Base-by-base conservation (phyloP, 2,329 filamentous ascomycete species). In the Triangularia verruculosa region DNA sequence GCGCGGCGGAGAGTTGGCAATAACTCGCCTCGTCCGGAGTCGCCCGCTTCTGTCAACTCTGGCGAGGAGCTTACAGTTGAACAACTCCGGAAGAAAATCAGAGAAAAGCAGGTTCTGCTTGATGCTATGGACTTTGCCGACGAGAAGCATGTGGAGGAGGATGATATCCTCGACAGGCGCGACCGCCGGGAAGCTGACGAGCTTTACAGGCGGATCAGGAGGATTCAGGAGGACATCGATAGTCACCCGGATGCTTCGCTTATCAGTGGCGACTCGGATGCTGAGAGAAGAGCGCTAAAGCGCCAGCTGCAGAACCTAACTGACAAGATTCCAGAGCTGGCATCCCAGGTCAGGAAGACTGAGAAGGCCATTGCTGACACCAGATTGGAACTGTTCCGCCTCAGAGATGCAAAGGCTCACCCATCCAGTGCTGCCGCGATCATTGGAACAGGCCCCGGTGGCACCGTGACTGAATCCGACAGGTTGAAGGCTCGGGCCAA, bases 71-170 rank as follows among this genome's bases (percentile, higher is more conserved):
- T 97, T 69, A 89, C 87, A 4, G 76, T 96, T 27, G 94, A 98
- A 27, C 93, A 98, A 75, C 79, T 99, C 64, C 89, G 86, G 70
- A 99, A 99, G 81, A 92, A 91, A 75, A 92, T 99, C 64, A 89
- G 89, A 62, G 95, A 99, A 80, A 95, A 96, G 78, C 92, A 97
- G 76, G 89, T 99, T 51, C 82, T 99, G 67, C 82, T 99, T 13
- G 94, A 99, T 77, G 95, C 95, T 0, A 94, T 97, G 79, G 95
- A 99, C 74, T 97, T 97, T 76, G 90, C 91, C 67, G 95, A 98
- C 70, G 94, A 98, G 78, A 92, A 91, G 73, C 87, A 89, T 39
- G 85, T 87, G 3, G 95, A 99, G 71, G 91, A 98, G 73, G 94
- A 99, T 68, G 94, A 97, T 70, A 88, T 91, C 17, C 84, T 98